Base-by-base conservation (phyloP, 2,329 filamentous ascomycete genomes). In the Aspergillus fischeri region DNA sequence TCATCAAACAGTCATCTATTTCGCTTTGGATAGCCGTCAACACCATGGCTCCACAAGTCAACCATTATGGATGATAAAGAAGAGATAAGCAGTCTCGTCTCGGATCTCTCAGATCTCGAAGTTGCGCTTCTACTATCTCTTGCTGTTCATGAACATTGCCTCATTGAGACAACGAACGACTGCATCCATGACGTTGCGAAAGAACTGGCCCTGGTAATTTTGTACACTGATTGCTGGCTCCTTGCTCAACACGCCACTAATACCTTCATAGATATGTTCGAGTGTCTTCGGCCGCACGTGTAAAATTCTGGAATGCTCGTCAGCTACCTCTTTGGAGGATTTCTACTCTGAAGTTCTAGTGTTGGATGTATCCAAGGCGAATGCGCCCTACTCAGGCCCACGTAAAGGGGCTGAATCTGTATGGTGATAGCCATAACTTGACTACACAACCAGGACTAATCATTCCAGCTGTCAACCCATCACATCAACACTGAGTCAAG, bases 101-200 rank as follows among this genome's bases (percentile, higher is more conserved):
- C 92, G 69, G 83, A 85, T 64, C 81, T 97, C 61, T 90, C 88
- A 68, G 92, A 97, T 77, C 81, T 97, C 44, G 92, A 97, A 76
- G 84, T 97, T 58, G 94, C 93, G 25, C 78, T 89, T 14, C 81
- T 97, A 44, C 83, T 97, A 52, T 92, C 89, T 70, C 83, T 97
- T 52, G 82, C 92, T 60, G 86, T 87, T 58, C 83, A 87, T 63
- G 90, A 96, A 73, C 92, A 97, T 73, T 96, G 91, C 76, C 86
- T 97, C 65, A 86, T 97, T 68, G 88, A 91, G 74, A 89, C 90
- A 17, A 83, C 86, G 2, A 72, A 77, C 4, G 77, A 83, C 38
- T 77, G 79, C 53, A 75, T 93, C 56, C 81, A 89, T 71, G 82
- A 86, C 62, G 79, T 96, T n/a, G 81, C 87, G 47, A 81, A 85